Conservation (phyloP, 768 basidiomycete genomes). For the Cyathus striatus region DNA sequence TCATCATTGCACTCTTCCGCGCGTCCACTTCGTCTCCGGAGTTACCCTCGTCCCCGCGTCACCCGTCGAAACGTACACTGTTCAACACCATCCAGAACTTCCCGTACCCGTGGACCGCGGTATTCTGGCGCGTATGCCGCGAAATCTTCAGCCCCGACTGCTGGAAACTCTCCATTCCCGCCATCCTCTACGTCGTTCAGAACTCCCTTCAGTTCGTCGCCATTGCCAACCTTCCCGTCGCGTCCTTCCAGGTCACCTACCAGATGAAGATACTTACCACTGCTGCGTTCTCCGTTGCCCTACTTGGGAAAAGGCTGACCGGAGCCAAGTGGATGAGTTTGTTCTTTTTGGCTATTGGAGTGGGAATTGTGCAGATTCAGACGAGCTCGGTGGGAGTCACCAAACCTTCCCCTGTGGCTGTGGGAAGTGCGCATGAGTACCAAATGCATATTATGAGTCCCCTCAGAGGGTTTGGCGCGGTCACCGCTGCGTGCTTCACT, state of each 20-base stretch:
- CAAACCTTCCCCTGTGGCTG: slow-evolving; percentile 32
- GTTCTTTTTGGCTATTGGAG: slow-evolving; percentile 85
- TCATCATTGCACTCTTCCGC: slow-evolving; percentile 71
- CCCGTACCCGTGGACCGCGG: slow-evolving; percentile 40
- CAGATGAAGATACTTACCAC: slow-evolving; percentile 99
- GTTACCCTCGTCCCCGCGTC: slow-evolving; percentile 17
- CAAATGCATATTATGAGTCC: slow-evolving; percentile 77
- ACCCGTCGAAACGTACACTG: slow-evolving; percentile 37
- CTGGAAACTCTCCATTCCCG: slow-evolving; percentile 97
- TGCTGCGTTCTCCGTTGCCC: slow-evolving; percentile 83
- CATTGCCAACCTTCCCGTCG: slow-evolving; percentile 90
- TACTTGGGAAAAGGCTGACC: slow-evolving; percentile 72
- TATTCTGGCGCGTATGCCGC: slow-evolving; percentile 51
- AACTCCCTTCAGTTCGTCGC: slow-evolving; percentile 98
- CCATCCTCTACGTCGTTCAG: slow-evolving; percentile 92
- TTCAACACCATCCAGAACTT: slow-evolving; percentile 26
- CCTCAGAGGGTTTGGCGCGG: slow-evolving; percentile 84
- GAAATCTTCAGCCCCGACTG: slow-evolving; percentile 90
- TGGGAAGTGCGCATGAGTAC: slow-evolving; percentile 68
- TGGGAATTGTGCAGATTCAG: slow-evolving; percentile 94
- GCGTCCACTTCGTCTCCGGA: slow-evolving; percentile 16
- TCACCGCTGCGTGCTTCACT: slow-evolving; percentile 87
- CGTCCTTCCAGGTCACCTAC: slow-evolving; percentile 96
- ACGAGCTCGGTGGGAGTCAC: slow-evolving; percentile 31
- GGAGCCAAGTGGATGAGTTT: slow-evolving; percentile 83